Percentiles rank a stretch among this genome's conserved stretches.
phyloP scores from a whole-genome alignment of 2,329 filamentous ascomycete genomes.

The Aureobasidium sp. region DNA sequence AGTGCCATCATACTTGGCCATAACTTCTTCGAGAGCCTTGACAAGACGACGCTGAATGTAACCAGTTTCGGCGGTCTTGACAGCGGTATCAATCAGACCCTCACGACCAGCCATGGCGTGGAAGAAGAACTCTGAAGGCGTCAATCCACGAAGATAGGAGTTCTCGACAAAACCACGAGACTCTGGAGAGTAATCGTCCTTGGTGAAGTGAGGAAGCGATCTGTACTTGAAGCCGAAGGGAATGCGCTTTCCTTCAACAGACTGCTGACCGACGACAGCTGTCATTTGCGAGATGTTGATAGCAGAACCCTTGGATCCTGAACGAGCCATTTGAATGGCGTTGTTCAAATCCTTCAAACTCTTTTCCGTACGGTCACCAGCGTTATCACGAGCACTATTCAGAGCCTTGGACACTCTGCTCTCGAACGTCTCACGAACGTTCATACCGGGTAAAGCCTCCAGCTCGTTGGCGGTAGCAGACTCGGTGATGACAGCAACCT shows the following conservation, averaged over 20 bases:
- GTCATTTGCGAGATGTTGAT: conserved; percentile 99
- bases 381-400: conserved; percentile 93
- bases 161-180: conserved; percentile 98
- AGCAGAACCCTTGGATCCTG: conserved; percentile 95
- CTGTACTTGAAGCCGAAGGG: conserved; percentile 99
- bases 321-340: conserved; percentile 90
- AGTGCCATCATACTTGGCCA: conserved; percentile 95
- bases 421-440: conserved; percentile 95
- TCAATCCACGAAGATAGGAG: conserved; percentile 92
- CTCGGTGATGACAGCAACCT: conserved; percentile 68
- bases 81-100: conserved; percentile 97
- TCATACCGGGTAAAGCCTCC: conserved; percentile 96
- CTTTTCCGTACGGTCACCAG: conserved; percentile 85
- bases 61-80: conserved; percentile 98
- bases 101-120: conserved; percentile 99
- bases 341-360: conserved; percentile 95
- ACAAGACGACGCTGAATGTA: conserved; percentile 98
- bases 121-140: conserved; percentile 97
- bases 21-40: conserved; percentile 95
- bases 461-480: conserved; percentile 79
- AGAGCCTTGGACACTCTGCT: conserved; percentile 91
- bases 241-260: conserved; percentile 97
- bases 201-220: conserved; percentile 94
- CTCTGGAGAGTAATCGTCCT: conserved; percentile 97
- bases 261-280: conserved; percentile 93